Evolutionary conservation across 768 basidiomycete species (phyloP).

Genomic region (Phlegmacium glaucopus): DNA sequence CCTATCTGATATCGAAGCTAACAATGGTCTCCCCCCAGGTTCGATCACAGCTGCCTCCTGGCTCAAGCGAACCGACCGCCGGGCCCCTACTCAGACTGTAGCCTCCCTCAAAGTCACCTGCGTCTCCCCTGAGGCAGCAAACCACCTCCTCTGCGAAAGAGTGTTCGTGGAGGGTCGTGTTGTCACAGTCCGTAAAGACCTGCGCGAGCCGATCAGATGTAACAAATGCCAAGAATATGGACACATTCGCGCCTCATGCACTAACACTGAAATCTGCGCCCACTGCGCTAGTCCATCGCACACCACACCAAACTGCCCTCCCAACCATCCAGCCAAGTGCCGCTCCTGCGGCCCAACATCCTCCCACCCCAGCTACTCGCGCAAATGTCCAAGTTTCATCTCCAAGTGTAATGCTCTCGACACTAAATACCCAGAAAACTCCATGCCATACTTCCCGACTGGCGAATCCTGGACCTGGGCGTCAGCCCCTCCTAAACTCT

Average conservation of each 20-base stretch:
- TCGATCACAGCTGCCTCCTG: too few relatives aligned
- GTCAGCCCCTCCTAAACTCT: neutral
- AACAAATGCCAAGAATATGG: neutral
- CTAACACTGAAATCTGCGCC: neutral
- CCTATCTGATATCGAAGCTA: neutral
- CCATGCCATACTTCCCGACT: neutral
- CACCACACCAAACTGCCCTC: neutral
- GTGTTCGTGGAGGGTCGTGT: neutral
- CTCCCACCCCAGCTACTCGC: neutral
- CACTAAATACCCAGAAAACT: neutral
- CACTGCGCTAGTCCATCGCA: neutral
- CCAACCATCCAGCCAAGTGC: neutral
- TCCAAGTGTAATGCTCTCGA: neutral
- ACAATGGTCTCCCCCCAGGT: too few relatives aligned
- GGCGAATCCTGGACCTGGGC: neutral
- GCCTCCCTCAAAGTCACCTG: neutral
- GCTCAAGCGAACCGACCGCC: neutral
- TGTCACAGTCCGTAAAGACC: neutral
- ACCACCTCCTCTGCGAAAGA: neutral
- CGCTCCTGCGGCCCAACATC: neutral
- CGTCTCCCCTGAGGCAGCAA: neutral
- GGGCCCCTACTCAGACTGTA: neutral
- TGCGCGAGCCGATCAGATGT: neutral
- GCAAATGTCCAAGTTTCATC: neutral
- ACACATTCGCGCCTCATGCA: neutral